Conservation (phyloP, 1,139 yeast genomes). For the Yamadazyma atlantica region DNA sequence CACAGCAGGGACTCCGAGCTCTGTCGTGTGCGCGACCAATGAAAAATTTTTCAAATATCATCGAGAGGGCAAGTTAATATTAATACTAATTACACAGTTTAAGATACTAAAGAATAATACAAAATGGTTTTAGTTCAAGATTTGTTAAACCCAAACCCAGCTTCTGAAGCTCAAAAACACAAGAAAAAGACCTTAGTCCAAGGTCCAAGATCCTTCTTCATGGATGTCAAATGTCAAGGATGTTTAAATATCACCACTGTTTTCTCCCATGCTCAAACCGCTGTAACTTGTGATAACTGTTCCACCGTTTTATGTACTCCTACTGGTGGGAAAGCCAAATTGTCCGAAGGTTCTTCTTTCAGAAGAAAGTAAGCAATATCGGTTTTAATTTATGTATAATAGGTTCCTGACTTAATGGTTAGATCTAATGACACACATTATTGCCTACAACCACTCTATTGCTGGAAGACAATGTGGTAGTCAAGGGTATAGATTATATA, state of each 20-base stretch:
- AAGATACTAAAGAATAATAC: constrained; percentile 4
- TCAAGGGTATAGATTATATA: not conserved
- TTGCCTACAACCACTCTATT: too few species aligned
- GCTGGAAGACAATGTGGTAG: not conserved
- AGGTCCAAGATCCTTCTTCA: constrained; percentile 97
- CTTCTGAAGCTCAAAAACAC: constrained; percentile 95
- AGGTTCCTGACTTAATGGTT: not conserved
- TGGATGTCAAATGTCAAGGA: constrained; percentile 99
- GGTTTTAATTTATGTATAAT: too few species aligned
- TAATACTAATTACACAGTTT: not conserved
- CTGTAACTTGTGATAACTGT: constrained; percentile 98
- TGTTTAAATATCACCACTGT: constrained; percentile 98
- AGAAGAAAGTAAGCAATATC: constrained; percentile 90
- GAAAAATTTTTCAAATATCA: constrained; percentile 9
- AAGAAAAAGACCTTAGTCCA: constrained; percentile 97
- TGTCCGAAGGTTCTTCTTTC: constrained; percentile 99
- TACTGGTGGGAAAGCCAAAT: constrained; percentile 99
- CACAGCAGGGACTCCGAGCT: not conserved
- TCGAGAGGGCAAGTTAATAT: too few species aligned
- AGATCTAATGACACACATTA: not conserved
- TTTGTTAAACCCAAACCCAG: constrained; percentile 96
- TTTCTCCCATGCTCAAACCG: constrained; percentile 99
- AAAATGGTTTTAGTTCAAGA: constrained; percentile 90
- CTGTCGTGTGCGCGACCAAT: constrained; percentile 9
- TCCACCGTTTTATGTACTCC: constrained; percentile 98